Evolutionary conservation across 2,329 filamentous ascomycete species (phyloP).

Genomic region (Nothophaeocryptopus gaeumannii): DNA sequence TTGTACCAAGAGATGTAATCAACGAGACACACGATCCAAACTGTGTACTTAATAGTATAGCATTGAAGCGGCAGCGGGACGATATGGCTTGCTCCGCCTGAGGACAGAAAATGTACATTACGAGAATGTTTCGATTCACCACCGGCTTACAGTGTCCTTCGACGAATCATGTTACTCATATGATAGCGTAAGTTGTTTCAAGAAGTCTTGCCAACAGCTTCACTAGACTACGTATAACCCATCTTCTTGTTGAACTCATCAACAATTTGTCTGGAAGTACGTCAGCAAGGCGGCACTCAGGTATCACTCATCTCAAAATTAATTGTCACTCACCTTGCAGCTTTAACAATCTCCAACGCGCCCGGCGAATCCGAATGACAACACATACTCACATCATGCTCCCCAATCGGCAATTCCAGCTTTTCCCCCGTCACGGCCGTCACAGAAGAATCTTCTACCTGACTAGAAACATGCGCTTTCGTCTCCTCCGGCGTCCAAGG

Average conservation of each 20-base stretch:
- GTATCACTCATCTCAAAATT: slow-evolving; percentile 30
- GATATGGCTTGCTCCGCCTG: no score
- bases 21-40: neutral
- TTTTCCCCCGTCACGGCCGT: slow-evolving; percentile 43
- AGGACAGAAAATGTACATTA: no score
- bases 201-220: no score
- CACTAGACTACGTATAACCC: slow-evolving; percentile 15
- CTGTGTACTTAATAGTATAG: no score
- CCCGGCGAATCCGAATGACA: slow-evolving; percentile 47
- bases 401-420: slow-evolving; percentile 41
- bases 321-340: slow-evolving; percentile 41
- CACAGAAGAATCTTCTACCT: slow-evolving; percentile 41
- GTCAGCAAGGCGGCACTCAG: neutral
- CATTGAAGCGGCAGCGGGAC: no score
- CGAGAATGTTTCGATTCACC: no score
- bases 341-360: slow-evolving; percentile 44
- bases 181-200: no score
- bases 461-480: slow-evolving; percentile 40
- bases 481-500: slow-evolving; percentile 44
- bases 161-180: no score
- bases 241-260: slow-evolving; percentile 40
- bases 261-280: slow-evolving; percentile 32
- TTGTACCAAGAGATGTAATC: neutral
- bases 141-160: no score
- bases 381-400: slow-evolving; percentile 44